Percentiles rank a stretch among this genome's conserved stretches.
Evolutionary conservation across 345 rosid species (phyloP).

Genomic region (Camelina neglecta): DNA sequence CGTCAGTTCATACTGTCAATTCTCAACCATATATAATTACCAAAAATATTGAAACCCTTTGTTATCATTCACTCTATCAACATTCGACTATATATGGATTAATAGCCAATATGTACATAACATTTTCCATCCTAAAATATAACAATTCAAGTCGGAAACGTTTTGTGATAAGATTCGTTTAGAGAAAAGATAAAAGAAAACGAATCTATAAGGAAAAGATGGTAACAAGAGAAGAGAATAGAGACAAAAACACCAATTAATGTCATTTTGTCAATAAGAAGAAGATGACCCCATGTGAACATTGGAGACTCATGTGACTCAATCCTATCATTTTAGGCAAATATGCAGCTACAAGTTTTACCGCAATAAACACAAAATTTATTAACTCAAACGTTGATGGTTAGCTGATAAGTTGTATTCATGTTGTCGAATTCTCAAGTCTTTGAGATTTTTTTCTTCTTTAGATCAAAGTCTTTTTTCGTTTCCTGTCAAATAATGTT

Average conservation of each 20-base stretch:
- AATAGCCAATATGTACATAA: conserved; percentile 10
- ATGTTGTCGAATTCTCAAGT: conserved; percentile 1
- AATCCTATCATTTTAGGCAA: conserved; percentile 39
- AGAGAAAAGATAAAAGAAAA: conserved; percentile 3
- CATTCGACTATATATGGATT: conserved; percentile 1
- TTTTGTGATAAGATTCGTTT: conserved; percentile 23
- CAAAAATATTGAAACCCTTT: background rate
- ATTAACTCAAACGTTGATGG: conserved; percentile 12
- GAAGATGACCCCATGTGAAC: conserved; percentile 49
- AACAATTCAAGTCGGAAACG: conserved; percentile 5
- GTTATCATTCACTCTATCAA: background rate
- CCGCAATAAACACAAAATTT: conserved; percentile 19
- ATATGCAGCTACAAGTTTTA: conserved; percentile 3
- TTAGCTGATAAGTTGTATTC: background rate
- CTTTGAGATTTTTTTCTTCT: background rate
- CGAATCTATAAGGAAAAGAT: conserved; percentile 32
- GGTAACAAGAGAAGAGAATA: conserved; percentile 37
- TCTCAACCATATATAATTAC: conserved; percentile 12
- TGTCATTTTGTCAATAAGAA: conserved; percentile 45
- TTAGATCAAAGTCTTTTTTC: background rate
- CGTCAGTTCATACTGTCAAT: conserved; percentile 19
- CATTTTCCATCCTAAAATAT: conserved; percentile 8
- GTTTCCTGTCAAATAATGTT: background rate
- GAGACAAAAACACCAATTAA: conserved; percentile 42
- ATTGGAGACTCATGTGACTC: conserved; percentile 47